phyloP scores from a whole-genome alignment of 768 basidiomycete species.

The Lepiota brunneoincarnata region DNA sequence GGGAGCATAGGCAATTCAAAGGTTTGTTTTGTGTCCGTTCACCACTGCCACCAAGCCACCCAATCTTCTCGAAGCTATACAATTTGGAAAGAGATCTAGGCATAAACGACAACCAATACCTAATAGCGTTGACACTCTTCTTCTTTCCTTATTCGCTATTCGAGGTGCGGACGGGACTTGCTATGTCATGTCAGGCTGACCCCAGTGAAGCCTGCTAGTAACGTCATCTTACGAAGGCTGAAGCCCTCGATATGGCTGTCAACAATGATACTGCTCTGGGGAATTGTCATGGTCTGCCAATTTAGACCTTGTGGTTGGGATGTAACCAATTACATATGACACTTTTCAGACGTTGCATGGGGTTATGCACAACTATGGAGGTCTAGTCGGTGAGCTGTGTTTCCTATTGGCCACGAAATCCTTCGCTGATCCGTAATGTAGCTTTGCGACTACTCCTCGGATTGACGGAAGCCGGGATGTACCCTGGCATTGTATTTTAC shows the following conservation, averaged over 20 bases:
- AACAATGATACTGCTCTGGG: conserved; percentile 46
- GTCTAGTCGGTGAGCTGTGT: conserved; percentile 48
- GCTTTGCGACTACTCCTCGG: conserved; percentile 66
- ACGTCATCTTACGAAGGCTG: conserved; percentile 54
- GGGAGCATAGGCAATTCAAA: conserved; percentile 75
- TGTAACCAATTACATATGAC: conserved; percentile 2
- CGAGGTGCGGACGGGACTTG: conserved; percentile 41
- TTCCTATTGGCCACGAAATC: not conserved
- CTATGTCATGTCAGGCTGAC: not conserved
- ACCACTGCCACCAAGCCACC: not conserved
- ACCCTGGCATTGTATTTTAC: conserved; percentile 59
- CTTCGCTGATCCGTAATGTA: conserved; percentile 19
- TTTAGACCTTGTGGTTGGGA: not conserved
- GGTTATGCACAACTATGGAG: conserved; percentile 56
- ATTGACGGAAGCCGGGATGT: conserved; percentile 56
- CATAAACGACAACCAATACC: conserved; percentile 62
- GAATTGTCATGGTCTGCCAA: conserved; percentile 40
- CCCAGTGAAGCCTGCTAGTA: conserved; percentile 53
- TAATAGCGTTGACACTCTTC: conserved; percentile 69
- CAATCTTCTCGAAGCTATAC: conserved; percentile 44
- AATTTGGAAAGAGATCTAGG: conserved; percentile 52
- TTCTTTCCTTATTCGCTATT: conserved; percentile 74
- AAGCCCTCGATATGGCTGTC: conserved; percentile 70
- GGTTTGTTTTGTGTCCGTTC: conserved; percentile 31
- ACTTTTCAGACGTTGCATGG: conserved; percentile 57